Evolutionary conservation across 2,329 filamentous ascomycete genomes (phyloP), one percentile per base, ranked within the genome.

Genomic region (Phialophora chinensis): DNA sequence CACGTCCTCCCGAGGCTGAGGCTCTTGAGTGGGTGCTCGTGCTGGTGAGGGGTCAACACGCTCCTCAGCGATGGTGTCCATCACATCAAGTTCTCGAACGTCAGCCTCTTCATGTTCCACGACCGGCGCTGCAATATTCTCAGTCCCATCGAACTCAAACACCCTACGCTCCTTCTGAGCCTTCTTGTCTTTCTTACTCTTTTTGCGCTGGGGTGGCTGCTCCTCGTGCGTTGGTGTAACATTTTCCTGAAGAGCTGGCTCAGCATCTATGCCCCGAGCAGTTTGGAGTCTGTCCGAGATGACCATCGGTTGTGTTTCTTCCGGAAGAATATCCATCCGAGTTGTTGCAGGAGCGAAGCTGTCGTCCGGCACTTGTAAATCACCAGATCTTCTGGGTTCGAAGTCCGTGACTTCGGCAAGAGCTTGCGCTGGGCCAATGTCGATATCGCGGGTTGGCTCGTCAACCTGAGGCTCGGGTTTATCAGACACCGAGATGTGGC

Each of bases 121-220:
- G 23, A 35, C 31, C 53, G 50, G 53, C n/a, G 29, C 47, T 23
- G 33, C 14, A n/a, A 62, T 31, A 12, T n/a, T 29, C 50, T 63
- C 65, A 14, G 47, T 62, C 4, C 65, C 67, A 29, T 62, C 64
- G 38, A 65, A 65, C n/a, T 65, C 62, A 38, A 65, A 65, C 14
- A 60, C 33, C 25, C 66, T 58, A 8, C 66, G 38, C 50, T 62
- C 59, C 42, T 66, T 66, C 60, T 64, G 67, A 20, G 50, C 47
- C 65, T 62, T 66, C 42, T 56, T 64, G n/a, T 67, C 57, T 60
- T 73, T 69, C 25, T 69, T 70, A 44, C 65, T 65, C 63, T 71
- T 73, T 33, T 62, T 62, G 27, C 50, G 49, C 31, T 66, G 38
- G 12, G 25, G 25, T 25, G 59, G 23, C 10, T 63, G 38, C n/a